A percentile compares a stretch with the other conserved stretches of the same genome.
These are phyloP conservation scores for Akebia trifoliata DNA, from an alignment of 164 flowering plant species.

Conservation along the genomic window DNA sequence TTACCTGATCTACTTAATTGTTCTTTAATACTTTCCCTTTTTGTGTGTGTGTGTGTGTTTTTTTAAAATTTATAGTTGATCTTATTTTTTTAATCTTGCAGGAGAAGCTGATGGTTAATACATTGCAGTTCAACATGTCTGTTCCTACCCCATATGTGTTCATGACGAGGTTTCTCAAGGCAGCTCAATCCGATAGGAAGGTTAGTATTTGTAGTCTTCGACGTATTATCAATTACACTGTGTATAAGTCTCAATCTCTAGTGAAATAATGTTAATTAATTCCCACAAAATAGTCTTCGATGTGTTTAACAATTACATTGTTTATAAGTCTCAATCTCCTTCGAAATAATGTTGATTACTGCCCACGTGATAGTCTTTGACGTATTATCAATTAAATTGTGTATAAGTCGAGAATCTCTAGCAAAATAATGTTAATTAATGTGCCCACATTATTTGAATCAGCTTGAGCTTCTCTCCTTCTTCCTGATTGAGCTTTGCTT, in stretches of 20 bases:
- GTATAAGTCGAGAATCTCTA: too few relatives aligned
- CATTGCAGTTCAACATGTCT: conserved; percentile 65
- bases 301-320: too few relatives aligned
- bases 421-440: not conserved
- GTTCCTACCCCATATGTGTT: conserved; percentile 80
- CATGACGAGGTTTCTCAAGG: conserved; percentile 77
- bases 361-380: too few relatives aligned
- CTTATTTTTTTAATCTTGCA: conserved; percentile 21
- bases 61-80: not conserved
- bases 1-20: too few relatives aligned
- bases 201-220: conserved; percentile 19
- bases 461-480: conserved; percentile 79
- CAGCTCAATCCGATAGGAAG: conserved; percentile 68
- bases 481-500: conserved; percentile 77
- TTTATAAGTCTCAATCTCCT: too few relatives aligned
- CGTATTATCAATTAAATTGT: too few relatives aligned
- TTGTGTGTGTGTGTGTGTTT: not conserved
- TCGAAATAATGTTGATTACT: too few relatives aligned
- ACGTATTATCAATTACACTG: too few relatives aligned
- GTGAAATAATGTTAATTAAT: too few relatives aligned
- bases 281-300: too few relatives aligned
- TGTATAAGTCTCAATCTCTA: too few relatives aligned
- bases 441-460: conserved; percentile 12
- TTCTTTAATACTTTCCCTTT: not conserved
- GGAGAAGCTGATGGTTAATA: conserved; percentile 75